A percentile compares a stretch with the other conserved stretches of the same genome.
Conservation (phyloP, 768 basidiomycete species). For the Hericium erinaceus region DNA sequence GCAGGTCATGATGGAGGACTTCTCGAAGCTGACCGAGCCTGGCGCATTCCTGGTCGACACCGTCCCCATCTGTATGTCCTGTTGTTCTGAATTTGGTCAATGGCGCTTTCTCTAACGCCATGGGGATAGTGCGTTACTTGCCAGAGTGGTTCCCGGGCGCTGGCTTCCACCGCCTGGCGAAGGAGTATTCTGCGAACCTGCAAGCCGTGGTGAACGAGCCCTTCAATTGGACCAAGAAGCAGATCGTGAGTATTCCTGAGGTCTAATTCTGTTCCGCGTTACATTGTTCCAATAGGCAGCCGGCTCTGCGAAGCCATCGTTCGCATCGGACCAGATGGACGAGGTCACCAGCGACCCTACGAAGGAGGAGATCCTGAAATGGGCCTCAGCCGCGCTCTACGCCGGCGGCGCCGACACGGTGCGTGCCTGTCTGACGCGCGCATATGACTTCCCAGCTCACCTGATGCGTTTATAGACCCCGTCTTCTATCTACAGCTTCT, state of each 20-base stretch:
- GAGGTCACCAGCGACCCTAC: not conserved
- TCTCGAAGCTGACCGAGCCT: constrained; percentile 7
- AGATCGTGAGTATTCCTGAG: constrained; percentile 7
- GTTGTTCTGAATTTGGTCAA: not conserved
- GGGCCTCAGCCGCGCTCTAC: not conserved
- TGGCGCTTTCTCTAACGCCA: not conserved
- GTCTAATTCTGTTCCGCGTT: not conserved
- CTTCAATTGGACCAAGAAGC: constrained; percentile 7
- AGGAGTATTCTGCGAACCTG: not conserved
- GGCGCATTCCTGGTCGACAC: constrained; percentile 18
- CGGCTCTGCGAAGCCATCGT: not conserved
- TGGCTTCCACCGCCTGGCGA: constrained; percentile 13
- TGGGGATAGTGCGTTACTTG: constrained; percentile 16
- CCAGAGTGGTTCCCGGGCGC: constrained; percentile 27
- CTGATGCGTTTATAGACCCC: not conserved
- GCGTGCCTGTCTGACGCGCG: not conserved
- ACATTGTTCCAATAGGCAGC: not conserved
- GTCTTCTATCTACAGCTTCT: constrained; percentile 5
- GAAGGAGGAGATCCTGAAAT: not conserved
- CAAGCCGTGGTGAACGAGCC: constrained; percentile 7
- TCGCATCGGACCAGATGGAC: not conserved
- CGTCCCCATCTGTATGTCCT: constrained; percentile 14
- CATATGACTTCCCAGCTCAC: too few relatives aligned
- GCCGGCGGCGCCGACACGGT: constrained; percentile 2
- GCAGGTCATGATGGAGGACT: constrained; percentile 8